Conservation (phyloP, 805 yeast genomes). For the Scheffersomyces coipomensis region DNA sequence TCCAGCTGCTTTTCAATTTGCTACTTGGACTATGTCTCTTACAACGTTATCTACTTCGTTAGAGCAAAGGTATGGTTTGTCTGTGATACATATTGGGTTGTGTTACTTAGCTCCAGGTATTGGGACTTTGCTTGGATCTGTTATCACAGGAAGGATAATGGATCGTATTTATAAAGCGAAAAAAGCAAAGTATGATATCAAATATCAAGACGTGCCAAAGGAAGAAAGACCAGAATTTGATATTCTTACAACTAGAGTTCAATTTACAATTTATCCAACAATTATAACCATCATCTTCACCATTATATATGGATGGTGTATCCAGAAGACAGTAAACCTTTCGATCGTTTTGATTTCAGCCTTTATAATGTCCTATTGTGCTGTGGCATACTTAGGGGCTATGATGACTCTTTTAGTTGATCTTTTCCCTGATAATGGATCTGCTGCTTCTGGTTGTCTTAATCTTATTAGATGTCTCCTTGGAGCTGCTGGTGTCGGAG, state of each 20-base stretch:
- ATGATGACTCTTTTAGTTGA: conserved; percentile 69
- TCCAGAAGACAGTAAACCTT: conserved; percentile 43
- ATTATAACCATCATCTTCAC: conserved; percentile 37
- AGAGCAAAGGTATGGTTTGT: conserved; percentile 44
- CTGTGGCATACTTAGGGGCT: conserved; percentile 54
- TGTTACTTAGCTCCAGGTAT: conserved; percentile 71
- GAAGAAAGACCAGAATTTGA: conserved; percentile 38
- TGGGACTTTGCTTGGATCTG: conserved; percentile 59
- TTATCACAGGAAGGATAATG: conserved; percentile 53
- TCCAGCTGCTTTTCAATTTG: conserved; percentile 58
- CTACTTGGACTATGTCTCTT: conserved; percentile 63
- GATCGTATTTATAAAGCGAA: conserved; percentile 45
- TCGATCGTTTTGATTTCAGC: conserved; percentile 55
- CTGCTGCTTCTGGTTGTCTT: conserved; percentile 67
- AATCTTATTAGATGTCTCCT: conserved; percentile 68
- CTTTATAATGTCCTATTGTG: conserved; percentile 52
- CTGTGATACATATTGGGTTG: conserved; percentile 57
- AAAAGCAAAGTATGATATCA: conserved; percentile 16
- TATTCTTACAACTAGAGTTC: conserved; percentile 52
- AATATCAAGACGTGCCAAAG: conserved; percentile 20
- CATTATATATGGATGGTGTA: conserved; percentile 70
- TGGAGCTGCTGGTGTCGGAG: conserved; percentile 68
- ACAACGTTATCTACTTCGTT: conserved; percentile 61
- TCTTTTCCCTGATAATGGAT: conserved; percentile 62
- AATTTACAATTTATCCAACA: conserved; percentile 38